Base-by-base conservation (phyloP, 2,329 filamentous ascomycete species). In the Dothiorella sarmentorum region DNA sequence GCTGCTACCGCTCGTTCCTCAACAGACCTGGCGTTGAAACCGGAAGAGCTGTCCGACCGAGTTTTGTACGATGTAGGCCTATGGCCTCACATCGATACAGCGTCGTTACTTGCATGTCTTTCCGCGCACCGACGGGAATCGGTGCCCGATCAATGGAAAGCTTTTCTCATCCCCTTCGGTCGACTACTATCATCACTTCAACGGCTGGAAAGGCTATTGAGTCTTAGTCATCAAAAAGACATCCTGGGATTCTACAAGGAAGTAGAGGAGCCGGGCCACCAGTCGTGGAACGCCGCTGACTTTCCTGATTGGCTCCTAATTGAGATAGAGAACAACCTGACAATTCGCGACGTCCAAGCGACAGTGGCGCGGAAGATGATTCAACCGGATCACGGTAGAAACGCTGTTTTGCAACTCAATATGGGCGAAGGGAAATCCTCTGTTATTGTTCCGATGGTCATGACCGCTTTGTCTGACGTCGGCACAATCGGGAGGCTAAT, bases 251-350 rank as follows among this genome's bases (percentile, higher is more conserved):
- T 58, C 20, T 52, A 49, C 43, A 58, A 58, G 11, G 56, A 58
- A 20, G 33, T 33, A 2, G 35, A 33, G 4, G 56, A 58, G 17
- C 13, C 44, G 2, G 85, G 85, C 0, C 84, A 86, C 61, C 63
- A 65, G 1, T 82, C 80, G 9, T 89, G 85, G 84, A 63, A 78
- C 5, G 78, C 81, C 0, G 9, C 66, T 0, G 61, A 80, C 0
- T 71, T 75, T 35, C 85, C 86, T 0, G 86, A 90, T 20, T 84
- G 76, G 60, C 72, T 90, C 0, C 70, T 91, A 0, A 60, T 90
- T 0, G 86, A 90, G 66, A 73, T 86, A 0, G 86, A 90, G 56
- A 83, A 78, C 31, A 78, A 80, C 0, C 75, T 90, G 1, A 65
- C 85, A 7, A 84, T 91, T 7, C 80, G 88, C 0, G 66, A 75